Evolutionary conservation across 208 protist genomes (phyloP), one percentile per base, ranked within the genome.

Genomic region (Crithidia brevicula): DNA sequence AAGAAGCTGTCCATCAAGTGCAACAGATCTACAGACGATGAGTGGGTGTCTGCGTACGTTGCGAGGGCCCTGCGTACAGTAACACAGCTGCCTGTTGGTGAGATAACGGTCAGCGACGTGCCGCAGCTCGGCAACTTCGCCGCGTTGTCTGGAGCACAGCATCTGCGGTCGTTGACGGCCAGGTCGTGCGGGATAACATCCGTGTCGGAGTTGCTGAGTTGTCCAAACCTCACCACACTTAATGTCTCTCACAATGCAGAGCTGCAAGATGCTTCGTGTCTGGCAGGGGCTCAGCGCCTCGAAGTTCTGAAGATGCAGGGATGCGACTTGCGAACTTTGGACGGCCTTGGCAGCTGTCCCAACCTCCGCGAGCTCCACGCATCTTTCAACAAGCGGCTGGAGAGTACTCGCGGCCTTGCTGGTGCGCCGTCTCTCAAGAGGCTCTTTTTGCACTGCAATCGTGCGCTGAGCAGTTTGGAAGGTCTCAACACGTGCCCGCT

Each of bases 331-430:
- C 20, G 2, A 7, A 10, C 27, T 9, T 13, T 60, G 2, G 36
- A 60, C 2, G 53, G 36, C 3, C 22, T 60, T 1, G 16, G 36
- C 53, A 27, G 53, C 53, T 60, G 53, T 22, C 36, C 36, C 9
- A 16, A 20, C 1, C 53, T 60, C 2, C 22, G 34, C 8, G 6
- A 46, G n/a, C 36, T 60, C 6, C 34, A 60, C n/a, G 53, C 22
- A 1, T 60, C 34, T 0, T 18, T n/a, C 53, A 60, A 60, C 53
- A 16, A 58, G 4, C 31, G 4, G 8, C 43, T 43, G 27, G 16
- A 58, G n/a, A 58, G 20, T 33, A 58, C 52, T 30, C 28, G 33
- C 52, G 15, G 52, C 52, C 52, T 43, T 18, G 52, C 52, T 38
- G 31, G 52, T 31, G 28, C 31, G 2, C 52, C 30, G 52, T 42